Percentiles rank a stretch among this genome's conserved stretches.
Conservation (phyloP, 139 green algal species). For the Spirogloea muscicola region DNA sequence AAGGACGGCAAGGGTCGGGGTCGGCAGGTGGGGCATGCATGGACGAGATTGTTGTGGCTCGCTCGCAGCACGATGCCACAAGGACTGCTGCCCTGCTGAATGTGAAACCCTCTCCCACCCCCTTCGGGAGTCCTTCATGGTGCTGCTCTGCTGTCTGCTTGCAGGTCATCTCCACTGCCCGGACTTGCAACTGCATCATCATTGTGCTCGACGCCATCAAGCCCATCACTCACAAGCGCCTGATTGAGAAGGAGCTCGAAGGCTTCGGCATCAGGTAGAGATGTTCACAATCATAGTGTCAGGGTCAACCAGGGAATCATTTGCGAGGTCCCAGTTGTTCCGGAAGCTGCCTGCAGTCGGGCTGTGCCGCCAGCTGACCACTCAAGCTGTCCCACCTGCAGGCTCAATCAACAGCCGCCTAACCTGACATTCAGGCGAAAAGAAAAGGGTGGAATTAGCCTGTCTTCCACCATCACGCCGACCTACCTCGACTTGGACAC, state of each 20-base stretch:
- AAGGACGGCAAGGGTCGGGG: constrained; percentile 92
- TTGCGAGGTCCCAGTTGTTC: too few relatives aligned
- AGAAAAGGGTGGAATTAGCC: constrained; percentile 88
- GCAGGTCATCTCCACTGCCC: constrained; percentile 87
- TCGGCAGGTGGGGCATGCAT: constrained; percentile 58
- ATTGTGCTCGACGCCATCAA: constrained; percentile 98
- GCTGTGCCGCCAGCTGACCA: too few relatives aligned
- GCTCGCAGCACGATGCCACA: too few relatives aligned
- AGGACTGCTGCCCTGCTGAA: too few relatives aligned
- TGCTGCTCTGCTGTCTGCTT: too few relatives aligned
- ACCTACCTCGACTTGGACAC: constrained; percentile 80
- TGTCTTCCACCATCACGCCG: constrained; percentile 52
- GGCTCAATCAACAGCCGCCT: constrained; percentile 93
- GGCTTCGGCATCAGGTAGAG: constrained; percentile 58
- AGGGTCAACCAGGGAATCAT: too few relatives aligned
- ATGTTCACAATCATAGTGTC: too few relatives aligned
- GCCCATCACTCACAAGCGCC: constrained; percentile 92
- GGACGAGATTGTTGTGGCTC: too few relatives aligned
- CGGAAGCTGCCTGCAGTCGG: too few relatives aligned
- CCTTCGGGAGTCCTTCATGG: too few relatives aligned
- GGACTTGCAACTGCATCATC: constrained; percentile 97
- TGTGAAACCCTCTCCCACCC: too few relatives aligned
- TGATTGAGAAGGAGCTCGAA: constrained; percentile 90
- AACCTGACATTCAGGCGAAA: constrained; percentile 89
- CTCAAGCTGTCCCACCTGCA: constrained; percentile 29